phyloP scores from a whole-genome alignment of 768 basidiomycete genomes.

The Boletellus ananas region DNA sequence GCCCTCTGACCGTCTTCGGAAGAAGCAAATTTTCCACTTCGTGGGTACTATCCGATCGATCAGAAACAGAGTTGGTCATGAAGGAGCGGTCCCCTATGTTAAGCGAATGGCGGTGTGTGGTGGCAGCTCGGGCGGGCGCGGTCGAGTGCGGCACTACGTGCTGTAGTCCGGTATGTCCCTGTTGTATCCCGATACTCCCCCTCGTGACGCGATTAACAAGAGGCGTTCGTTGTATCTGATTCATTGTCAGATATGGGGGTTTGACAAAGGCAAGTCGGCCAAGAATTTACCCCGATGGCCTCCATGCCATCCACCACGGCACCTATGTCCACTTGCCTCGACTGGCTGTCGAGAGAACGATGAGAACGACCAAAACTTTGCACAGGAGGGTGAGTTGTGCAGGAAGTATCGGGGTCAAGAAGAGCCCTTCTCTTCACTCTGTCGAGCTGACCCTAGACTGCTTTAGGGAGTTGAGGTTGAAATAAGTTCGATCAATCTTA shows the following conservation, averaged over 20 bases:
- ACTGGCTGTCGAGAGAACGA: slow-evolving; percentile 16
- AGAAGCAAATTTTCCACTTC: slow-evolving; percentile 70
- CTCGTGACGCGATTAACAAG: slow-evolving; percentile 47
- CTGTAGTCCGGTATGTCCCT: slow-evolving; percentile 29
- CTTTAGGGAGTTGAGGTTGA: background rate
- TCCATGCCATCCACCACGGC: slow-evolving; percentile 66
- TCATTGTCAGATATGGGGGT: slow-evolving; percentile 4
- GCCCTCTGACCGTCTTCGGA: slow-evolving; percentile 21
- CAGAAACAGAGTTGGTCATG: slow-evolving; percentile 45
- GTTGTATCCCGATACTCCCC: slow-evolving; percentile 31
- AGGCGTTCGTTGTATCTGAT: slow-evolving; percentile 68
- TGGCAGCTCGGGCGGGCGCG: slow-evolving; percentile 18
- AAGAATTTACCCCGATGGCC: slow-evolving; percentile 47
- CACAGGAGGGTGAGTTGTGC: slow-evolving; percentile 14
- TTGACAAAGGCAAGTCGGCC: background rate
- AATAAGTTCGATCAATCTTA: slow-evolving; percentile 13
- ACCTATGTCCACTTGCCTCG: slow-evolving; percentile 41
- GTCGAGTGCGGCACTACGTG: slow-evolving; percentile 23
- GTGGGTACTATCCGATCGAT: slow-evolving; percentile 62
- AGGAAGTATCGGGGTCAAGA: slow-evolving; percentile 41
- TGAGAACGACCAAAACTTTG: slow-evolving; percentile 16
- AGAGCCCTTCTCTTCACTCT: slow-evolving; percentile 80
- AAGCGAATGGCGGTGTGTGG: slow-evolving; percentile 43
- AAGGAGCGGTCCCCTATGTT: slow-evolving; percentile 39
- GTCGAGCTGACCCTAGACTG: slow-evolving; percentile 63